These are phyloP conservation scores for sunflower (Helianthus annuus) DNA, from an alignment of 129 eudicot genomes.

Conservation along the genomic window HanXRQr2.0-SUNRISE NC_035449.2:191404501-191405000, in stretches of 20 bases:
- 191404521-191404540: constrained; percentile 85
- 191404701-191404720: neutral
- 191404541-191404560: constrained; percentile 99
- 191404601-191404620: neutral
- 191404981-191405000: constrained; percentile 34
- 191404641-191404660: neutral
- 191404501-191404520: constrained; percentile 97
- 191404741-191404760: constrained; percentile 97
- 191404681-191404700: neutral
- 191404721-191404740: constrained; percentile 95
- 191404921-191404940: constrained; percentile 99
- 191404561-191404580: constrained; percentile 98
- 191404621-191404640: neutral
- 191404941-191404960: constrained; percentile 78
- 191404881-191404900: neutral
- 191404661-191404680: neutral
- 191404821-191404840: neutral
- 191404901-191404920: constrained; percentile 77
- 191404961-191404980: constrained; percentile 66
- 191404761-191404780: constrained; percentile 99
- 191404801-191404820: neutral
- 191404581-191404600: constrained; percentile 89
- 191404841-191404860: neutral
- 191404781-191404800: constrained; percentile 15
- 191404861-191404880: neutral